phyloP scores from a whole-genome alignment of 305 asterid species.

The Fraxinus sp. region DNA sequence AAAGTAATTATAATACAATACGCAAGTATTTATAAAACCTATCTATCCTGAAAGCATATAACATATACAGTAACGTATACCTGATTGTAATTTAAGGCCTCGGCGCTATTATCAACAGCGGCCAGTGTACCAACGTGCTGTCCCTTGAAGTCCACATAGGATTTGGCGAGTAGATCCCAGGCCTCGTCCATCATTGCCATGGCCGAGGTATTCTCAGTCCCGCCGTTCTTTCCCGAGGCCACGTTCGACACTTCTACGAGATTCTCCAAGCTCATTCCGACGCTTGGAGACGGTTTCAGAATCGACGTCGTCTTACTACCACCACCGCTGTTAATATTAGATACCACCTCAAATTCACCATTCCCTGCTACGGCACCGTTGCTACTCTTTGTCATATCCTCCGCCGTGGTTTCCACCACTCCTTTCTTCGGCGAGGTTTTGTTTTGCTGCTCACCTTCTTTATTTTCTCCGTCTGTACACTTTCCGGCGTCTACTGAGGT shows the following conservation, averaged over 20 bases:
- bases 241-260: slow-evolving; percentile 26
- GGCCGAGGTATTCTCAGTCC: slow-evolving; percentile 30
- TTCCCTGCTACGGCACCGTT: slow-evolving; percentile 19
- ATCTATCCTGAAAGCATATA: neutral
- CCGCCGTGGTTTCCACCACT: neutral
- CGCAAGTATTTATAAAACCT: neutral
- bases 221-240: slow-evolving; percentile 20
- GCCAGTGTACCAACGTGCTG: slow-evolving; percentile 47
- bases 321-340: slow-evolving; percentile 16
- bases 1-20: neutral
- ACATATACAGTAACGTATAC: slow-evolving; percentile 17
- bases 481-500: slow-evolving; percentile 6
- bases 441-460: neutral
- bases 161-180: slow-evolving; percentile 38
- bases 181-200: slow-evolving; percentile 48
- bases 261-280: slow-evolving; percentile 28
- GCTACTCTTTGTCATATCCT: neutral
- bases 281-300: slow-evolving; percentile 43
- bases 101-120: slow-evolving; percentile 32
- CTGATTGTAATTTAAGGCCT: slow-evolving; percentile 52
- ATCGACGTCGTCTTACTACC: slow-evolving; percentile 27
- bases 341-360: slow-evolving; percentile 20
- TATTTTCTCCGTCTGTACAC: neutral
- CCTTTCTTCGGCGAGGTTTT: neutral
- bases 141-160: slow-evolving; percentile 37